Base-by-base conservation (phyloP, 495 filamentous ascomycete species). In the Lasiosphaeris hirsuta region DNA sequence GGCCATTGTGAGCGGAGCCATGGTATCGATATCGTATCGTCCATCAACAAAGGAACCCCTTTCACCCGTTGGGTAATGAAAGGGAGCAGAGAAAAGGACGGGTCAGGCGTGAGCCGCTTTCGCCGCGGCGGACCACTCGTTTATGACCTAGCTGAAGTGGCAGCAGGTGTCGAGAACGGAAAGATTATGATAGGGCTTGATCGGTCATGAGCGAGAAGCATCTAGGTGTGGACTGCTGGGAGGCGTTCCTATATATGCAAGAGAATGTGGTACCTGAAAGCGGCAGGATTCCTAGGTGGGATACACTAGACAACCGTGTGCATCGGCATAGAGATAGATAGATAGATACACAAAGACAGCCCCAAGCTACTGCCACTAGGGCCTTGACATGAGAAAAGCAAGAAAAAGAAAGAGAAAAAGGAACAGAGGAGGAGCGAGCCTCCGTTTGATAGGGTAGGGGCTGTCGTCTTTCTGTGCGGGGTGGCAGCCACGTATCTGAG, bases 1-100 rank as follows among this genome's bases (percentile, higher is more conserved):
- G 37, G 56, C 36, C 38, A 50, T 17, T 13, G 41, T 2, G 33
- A 47, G 40, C n/a, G 64, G 51, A 19, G 51, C 51, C 63, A 66
- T 69, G 47, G 47, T 46, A 13, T 41, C 3, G 9, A 13, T 49
- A 10, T 17, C 36, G 36, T 8, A 15, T 23, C 41, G 23, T 46
- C 50, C 48, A 54, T 58, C 51, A 46, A 51, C 23, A 47, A 30
- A 1, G 23, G n/a, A n/a, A n/a, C n/a, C n/a, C n/a, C n/a, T n/a
- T n/a, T n/a, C n/a, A n/a, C n/a, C n/a, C n/a, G n/a, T n/a, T n/a
- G n/a, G n/a, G n/a, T n/a, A n/a, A n/a, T n/a, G n/a, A n/a, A n/a
- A n/a, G 23, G 23, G 2, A 30, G 23, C 2, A 30, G 5, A 30
- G 23, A 5, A 30, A 30, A 5, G 23, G 23, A 30, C 23, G 23